Evolutionary conservation across 441 rosid genomes (phyloP), one percentile per base, ranked within the genome.

Genomic region (Adansonia madagascariensis): DNA sequence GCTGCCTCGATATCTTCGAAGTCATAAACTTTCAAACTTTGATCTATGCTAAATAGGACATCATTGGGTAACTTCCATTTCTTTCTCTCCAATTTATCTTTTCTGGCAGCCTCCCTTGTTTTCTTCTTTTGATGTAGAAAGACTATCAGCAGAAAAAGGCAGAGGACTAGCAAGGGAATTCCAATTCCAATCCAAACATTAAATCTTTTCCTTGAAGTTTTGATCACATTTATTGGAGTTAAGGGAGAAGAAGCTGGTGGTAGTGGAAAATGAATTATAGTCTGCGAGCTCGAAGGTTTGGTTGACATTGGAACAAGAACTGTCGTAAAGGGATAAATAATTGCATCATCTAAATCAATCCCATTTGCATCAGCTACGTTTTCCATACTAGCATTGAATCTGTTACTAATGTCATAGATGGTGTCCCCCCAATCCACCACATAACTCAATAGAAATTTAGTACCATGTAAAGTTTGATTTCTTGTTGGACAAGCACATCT

Each of bases 401-500:
- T 0, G 3, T 6, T 27, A 74, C 91, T 86, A 50, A 88, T 71
- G 3, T 8, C 2, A 0, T 56, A 22, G 10, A 89, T 83, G 0
- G 49, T 2, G 62, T 92, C 90, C 4, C 76, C 85, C 61, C 24
- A 15, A 14, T 75, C 80, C 3, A 87, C 77, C 12, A 83, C 8
- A 55, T 86, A 91, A 80, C 88, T 91, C 72, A 88, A 60, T 0
- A 91, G 81, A 81, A 81, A 93, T 3, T 82, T 85, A 1, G 87
- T 78, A 22, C 91, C 91, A 8, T 57, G 68, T 78, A 73, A 80
- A 20, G 78, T 83, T 65, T 88, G 98, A 76, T 85, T 88, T 77
- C 80, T 89, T 11, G 95, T 88, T 7, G 97, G 93, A 82, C 95
- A 94, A 77, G 95, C 98, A 79, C 97, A 92, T 82, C 94, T 86